These are phyloP conservation scores for Penicillium simplicissimum DNA, from an alignment of 495 filamentous ascomycete species.

Conservation along the genomic window DNA sequence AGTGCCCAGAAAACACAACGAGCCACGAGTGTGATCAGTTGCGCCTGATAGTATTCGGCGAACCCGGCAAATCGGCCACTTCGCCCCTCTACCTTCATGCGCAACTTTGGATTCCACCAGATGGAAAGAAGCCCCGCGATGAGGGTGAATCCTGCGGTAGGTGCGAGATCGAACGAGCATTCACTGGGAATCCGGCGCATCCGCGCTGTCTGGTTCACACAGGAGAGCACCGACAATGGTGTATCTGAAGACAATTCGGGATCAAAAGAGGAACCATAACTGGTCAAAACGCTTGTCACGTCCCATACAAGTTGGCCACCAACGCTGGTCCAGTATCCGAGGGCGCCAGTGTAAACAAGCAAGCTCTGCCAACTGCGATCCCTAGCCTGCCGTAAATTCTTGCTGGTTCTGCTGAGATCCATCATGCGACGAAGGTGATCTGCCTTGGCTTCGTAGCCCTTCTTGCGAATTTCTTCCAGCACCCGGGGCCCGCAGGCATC, in stretches of 20 bases:
- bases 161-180: conserved; percentile 35
- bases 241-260: conserved; percentile 3
- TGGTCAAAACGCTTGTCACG: conserved; percentile 30
- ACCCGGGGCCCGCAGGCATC: conserved; percentile 70
- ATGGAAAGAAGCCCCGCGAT: conserved; percentile 55
- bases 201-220: conserved; percentile 29
- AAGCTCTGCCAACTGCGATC: conserved; percentile 53
- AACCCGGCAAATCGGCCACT: conserved; percentile 65
- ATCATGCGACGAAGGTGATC: conserved; percentile 74
- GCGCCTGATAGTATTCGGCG: conserved; percentile 66
- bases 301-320: conserved; percentile 48
- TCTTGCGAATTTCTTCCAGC: conserved; percentile 59
- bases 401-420: conserved; percentile 57
- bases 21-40: conserved; percentile 59
- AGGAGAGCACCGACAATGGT: conserved; percentile 26
- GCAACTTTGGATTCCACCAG: conserved; percentile 78
- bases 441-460: conserved; percentile 76
- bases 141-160: conserved; percentile 49
- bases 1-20: conserved; percentile 55
- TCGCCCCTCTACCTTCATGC: conserved; percentile 62
- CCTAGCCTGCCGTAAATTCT: conserved; percentile 40
- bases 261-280: neutral
- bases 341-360: conserved; percentile 47
- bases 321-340: conserved; percentile 55
- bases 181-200: conserved; percentile 24